These are phyloP conservation scores for Candolleomyces efflorescens DNA, from an alignment of 768 basidiomycete genomes.

Conservation along the genomic window DNA sequence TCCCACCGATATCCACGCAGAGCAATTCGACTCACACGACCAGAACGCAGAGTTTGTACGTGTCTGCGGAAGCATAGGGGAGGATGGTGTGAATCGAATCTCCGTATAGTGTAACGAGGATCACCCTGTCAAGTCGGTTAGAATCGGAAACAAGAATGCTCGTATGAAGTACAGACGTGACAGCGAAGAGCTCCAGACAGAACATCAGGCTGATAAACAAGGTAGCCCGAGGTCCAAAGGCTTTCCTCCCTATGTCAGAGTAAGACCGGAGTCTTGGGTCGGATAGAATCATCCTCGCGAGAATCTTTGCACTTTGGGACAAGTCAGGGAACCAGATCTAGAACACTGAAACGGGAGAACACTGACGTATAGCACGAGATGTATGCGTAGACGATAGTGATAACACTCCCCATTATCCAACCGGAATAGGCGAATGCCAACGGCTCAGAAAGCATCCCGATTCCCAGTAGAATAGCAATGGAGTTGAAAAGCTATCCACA, in stretches of 20 bases:
- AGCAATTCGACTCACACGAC: constrained; percentile 48
- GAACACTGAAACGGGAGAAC: neutral
- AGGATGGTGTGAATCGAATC: constrained; percentile 78
- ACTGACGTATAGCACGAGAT: constrained; percentile 89
- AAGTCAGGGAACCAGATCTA: neutral
- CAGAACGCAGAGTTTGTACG: constrained; percentile 74
- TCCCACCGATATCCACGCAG: constrained; percentile 3
- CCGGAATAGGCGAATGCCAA: constrained; percentile 91
- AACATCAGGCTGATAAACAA: constrained; percentile 69
- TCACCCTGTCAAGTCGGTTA: constrained; percentile 45
- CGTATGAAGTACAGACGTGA: constrained; percentile 46
- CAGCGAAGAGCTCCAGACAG: constrained; percentile 82
- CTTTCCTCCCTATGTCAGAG: constrained; percentile 84
- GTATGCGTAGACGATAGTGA: constrained; percentile 74
- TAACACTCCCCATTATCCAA: constrained; percentile 72
- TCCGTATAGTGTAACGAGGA: constrained; percentile 85
- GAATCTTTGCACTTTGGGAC: constrained; percentile 69
- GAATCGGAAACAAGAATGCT: neutral
- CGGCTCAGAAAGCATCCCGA: constrained; percentile 87
- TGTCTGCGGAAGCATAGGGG: constrained; percentile 59
- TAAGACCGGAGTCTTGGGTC: constrained; percentile 77
- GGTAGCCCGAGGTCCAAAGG: constrained; percentile 74
- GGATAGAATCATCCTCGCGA: constrained; percentile 68
- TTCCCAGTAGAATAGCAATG: constrained; percentile 80
- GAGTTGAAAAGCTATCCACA: constrained; percentile 75